A percentile compares a stretch with the other conserved stretches of the same genome.
These are phyloP conservation scores for Epichloe elymi DNA, from an alignment of 2,329 filamentous ascomycete species.

Conservation along the genomic window DNA sequence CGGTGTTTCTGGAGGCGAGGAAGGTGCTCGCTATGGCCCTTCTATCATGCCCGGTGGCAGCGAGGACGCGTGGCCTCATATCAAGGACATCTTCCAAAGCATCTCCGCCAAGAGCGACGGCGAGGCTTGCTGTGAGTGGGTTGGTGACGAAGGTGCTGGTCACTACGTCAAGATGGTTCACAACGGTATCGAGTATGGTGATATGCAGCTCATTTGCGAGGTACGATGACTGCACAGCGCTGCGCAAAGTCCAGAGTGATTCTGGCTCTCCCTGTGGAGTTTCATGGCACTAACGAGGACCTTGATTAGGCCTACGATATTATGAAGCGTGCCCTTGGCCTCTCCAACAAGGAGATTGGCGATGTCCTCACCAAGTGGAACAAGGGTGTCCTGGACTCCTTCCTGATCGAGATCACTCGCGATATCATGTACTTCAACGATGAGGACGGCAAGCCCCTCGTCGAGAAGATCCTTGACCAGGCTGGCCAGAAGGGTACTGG, in stretches of 20 bases:
- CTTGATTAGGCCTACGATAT: slow-evolving; percentile 81
- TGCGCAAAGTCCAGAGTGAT: neutral
- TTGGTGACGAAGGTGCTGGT: slow-evolving; percentile 96
- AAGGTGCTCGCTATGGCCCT: slow-evolving; percentile 94
- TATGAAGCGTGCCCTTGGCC: slow-evolving; percentile 92
- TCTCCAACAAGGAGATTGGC: slow-evolving; percentile 87
- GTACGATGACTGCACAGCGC: slow-evolving; percentile 34
- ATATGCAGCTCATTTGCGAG: slow-evolving; percentile 99
- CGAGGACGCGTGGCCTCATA: slow-evolving; percentile 92
- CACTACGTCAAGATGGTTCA: slow-evolving; percentile 99
- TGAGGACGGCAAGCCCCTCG: slow-evolving; percentile 75
- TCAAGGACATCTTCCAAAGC: slow-evolving; percentile 98
- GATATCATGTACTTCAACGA: slow-evolving; percentile 99
- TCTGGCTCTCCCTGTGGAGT: neutral
- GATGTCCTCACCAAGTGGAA: slow-evolving; percentile 95
- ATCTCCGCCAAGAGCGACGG: slow-evolving; percentile 95
- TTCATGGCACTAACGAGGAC: neutral
- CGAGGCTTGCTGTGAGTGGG: slow-evolving; percentile 98
- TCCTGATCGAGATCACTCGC: slow-evolving; percentile 97
- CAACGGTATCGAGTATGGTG: slow-evolving; percentile 99
- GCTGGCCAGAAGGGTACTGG: slow-evolving; percentile 99
- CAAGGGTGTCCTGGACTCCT: slow-evolving; percentile 95
- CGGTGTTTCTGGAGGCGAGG: slow-evolving; percentile 97
- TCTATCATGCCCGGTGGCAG: slow-evolving; percentile 98
- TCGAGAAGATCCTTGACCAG: slow-evolving; percentile 98